phyloP scores from a whole-genome alignment of 2,329 filamentous ascomycete species.

The Fusarium metavorans region DNA sequence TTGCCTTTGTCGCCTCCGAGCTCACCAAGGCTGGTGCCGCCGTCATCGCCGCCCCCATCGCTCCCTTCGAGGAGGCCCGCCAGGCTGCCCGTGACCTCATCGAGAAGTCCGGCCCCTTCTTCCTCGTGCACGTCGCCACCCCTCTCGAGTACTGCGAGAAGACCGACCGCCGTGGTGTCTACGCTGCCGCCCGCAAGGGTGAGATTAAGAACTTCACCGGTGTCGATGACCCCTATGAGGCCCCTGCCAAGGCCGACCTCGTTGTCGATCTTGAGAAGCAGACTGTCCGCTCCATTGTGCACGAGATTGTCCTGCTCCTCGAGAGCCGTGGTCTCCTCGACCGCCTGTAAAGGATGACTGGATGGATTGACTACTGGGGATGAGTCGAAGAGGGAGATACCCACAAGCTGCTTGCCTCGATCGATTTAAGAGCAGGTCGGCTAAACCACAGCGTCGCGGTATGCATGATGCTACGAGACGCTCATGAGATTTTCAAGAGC shows the following conservation, averaged over 20 bases:
- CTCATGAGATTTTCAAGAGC: slow-evolving; percentile 34
- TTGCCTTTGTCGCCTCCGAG: slow-evolving; percentile 95
- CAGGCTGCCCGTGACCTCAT: slow-evolving; percentile 84
- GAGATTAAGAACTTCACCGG: slow-evolving; percentile 99
- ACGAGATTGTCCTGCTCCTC: slow-evolving; percentile 94
- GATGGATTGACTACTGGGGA: slow-evolving; percentile 12
- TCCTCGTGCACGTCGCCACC: slow-evolving; percentile 94
- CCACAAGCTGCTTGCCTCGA: slow-evolving; percentile 24
- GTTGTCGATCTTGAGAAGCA: slow-evolving; percentile 88
- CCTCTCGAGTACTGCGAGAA: slow-evolving; percentile 93
- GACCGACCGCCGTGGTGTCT: slow-evolving; percentile 94
- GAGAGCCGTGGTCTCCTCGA: slow-evolving; percentile 92
- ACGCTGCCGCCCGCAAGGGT: slow-evolving; percentile 83
- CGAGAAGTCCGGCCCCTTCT: slow-evolving; percentile 91
- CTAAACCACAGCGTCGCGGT: slow-evolving; percentile 15
- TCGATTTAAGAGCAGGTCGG: slow-evolving; percentile 10
- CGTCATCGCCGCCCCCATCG: slow-evolving; percentile 96
- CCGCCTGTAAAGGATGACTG: slow-evolving; percentile 59
- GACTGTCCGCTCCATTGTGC: slow-evolving; percentile 90
- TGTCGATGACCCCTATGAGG: slow-evolving; percentile 97
- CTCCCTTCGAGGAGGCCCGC: slow-evolving; percentile 86
- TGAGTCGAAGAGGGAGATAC: slow-evolving; percentile 34
- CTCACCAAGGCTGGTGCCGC: slow-evolving; percentile 92
- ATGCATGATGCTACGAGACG: slow-evolving; percentile 3
- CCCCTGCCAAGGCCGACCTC: slow-evolving; percentile 82